Conservation (phyloP, 768 basidiomycete genomes). For the Pleurotus sapidus region DNA sequence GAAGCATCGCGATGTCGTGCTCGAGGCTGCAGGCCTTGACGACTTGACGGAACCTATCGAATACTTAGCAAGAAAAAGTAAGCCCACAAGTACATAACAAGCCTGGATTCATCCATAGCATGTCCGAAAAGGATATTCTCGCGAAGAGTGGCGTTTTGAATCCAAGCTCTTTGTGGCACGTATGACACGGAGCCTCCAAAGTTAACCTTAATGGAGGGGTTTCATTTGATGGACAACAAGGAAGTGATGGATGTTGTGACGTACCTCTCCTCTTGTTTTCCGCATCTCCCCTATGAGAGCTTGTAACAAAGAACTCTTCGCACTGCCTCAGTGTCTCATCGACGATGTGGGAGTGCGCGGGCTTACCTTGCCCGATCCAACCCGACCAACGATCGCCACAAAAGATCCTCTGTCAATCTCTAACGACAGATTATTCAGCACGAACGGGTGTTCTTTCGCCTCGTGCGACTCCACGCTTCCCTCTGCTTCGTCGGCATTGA, state of each 20-base stretch:
- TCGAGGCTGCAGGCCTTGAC: conserved; percentile 66
- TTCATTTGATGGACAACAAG: neutral
- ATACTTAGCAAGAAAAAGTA: neutral
- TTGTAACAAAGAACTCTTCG: conserved; percentile 53
- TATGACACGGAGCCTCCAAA: conserved; percentile 58
- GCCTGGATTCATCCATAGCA: conserved; percentile 56
- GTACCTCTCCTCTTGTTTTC: conserved; percentile 51
- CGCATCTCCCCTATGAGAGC: conserved; percentile 69
- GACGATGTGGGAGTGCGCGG: neutral
- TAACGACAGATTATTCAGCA: conserved; percentile 43
- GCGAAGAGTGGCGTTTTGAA: conserved; percentile 63
- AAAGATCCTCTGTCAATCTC: conserved; percentile 53
- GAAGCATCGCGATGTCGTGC: conserved; percentile 69
- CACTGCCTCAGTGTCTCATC: neutral
- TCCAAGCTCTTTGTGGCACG: conserved; percentile 63
- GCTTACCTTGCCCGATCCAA: conserved; percentile 68
- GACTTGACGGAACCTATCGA: conserved; percentile 46
- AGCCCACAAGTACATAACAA: neutral
- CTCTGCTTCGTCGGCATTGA: conserved; percentile 11
- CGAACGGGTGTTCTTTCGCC: conserved; percentile 47
- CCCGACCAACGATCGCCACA: conserved; percentile 70
- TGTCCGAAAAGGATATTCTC: conserved; percentile 78
- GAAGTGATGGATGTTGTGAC: conserved; percentile 1
- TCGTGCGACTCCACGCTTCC: conserved; percentile 9
- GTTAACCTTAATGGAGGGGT: conserved; percentile 28